These are phyloP conservation scores for Themeda triandra DNA, from an alignment of 176 grass and related monocot genomes.

Conservation along the genomic window DNA sequence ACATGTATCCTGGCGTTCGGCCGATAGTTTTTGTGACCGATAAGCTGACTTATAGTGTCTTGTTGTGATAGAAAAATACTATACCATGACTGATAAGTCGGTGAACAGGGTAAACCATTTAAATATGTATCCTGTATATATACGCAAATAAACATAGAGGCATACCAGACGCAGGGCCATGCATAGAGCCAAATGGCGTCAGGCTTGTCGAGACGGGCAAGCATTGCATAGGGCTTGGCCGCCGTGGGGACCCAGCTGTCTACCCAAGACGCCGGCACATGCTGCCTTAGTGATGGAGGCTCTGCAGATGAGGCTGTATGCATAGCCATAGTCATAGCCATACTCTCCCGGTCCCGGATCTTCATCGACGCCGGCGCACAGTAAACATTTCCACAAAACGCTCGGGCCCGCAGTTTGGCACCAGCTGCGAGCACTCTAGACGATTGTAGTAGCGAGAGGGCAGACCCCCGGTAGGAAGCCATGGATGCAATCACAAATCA, in stretches of 20 bases:
- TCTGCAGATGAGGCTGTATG: not conserved
- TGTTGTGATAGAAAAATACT: accelerated
- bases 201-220: constrained; percentile 63
- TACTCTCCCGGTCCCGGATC: not conserved
- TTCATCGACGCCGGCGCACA: not conserved
- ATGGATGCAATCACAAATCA: no score
- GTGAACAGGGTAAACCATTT: no score
- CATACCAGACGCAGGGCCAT: constrained; percentile 75
- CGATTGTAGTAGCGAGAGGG: not conserved
- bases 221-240: constrained; percentile 55
- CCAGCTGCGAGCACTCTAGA: not conserved
- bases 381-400: not conserved
- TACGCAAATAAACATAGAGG: no score
- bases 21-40: no score
- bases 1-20: no score
- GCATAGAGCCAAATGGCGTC: constrained; percentile 46
- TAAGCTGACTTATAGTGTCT: no score
- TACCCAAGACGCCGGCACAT: not conserved
- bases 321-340: not conserved
- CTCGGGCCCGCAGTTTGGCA: not conserved
- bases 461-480: not conserved
- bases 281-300: not conserved
- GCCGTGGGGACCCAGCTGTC: constrained; percentile 48
- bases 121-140: no score
- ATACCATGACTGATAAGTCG: no score